These are phyloP conservation scores for Candida arabinofermentans DNA, from an alignment of 805 yeast species.

Conservation along the genomic window DNA sequence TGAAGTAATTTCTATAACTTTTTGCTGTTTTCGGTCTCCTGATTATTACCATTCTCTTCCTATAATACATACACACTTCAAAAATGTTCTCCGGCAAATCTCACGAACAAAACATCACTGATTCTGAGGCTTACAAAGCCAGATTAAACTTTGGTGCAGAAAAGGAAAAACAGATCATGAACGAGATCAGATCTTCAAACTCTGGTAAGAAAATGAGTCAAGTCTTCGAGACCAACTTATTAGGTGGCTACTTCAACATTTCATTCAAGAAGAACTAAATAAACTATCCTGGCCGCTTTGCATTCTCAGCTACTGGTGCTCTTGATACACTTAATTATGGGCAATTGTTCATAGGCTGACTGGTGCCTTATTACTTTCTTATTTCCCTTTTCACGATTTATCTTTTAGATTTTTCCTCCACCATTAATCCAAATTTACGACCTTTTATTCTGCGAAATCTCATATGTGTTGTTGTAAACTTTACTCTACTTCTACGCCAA, in stretches of 20 bases:
- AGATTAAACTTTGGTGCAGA: conserved; percentile 35
- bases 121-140: conserved; percentile 29
- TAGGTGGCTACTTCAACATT: conserved; percentile 31
- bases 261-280: conserved; percentile 24
- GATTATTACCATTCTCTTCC: no score
- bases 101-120: conserved; percentile 30
- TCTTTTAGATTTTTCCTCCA: no score
- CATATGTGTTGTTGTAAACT: no score
- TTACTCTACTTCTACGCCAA: no score
- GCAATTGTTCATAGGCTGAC: no score
- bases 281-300: no score
- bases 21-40: not conserved
- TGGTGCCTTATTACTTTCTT: no score
- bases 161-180: conserved; percentile 37
- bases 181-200: conserved; percentile 31
- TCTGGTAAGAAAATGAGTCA: conserved; percentile 24
- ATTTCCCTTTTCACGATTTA: no score
- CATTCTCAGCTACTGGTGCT: no score
- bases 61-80: not conserved
- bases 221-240: conserved; percentile 25
- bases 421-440: no score
- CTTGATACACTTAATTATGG: no score
- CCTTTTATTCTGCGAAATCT: no score
- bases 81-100: conserved; percentile 27
- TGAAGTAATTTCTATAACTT: not conserved